Evolutionary conservation across 129 eudicot species (phyloP).

Genomic region (Apium graveolens): DNA sequence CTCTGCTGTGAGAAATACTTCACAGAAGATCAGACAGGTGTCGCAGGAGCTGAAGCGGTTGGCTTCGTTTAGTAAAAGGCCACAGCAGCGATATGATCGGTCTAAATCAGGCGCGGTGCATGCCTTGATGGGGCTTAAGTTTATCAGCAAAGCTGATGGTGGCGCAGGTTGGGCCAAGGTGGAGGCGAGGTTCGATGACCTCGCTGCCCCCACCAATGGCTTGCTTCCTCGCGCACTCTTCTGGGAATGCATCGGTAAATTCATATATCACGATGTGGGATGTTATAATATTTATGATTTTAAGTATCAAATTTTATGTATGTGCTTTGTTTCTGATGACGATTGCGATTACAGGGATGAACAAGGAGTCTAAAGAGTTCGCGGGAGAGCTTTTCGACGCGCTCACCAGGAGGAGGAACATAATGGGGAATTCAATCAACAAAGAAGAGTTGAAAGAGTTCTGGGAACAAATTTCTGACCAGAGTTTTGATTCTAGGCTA

Average conservation of each 20-base stretch:
- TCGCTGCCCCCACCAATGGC: slow-evolving; percentile 40
- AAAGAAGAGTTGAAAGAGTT: slow-evolving; percentile 51
- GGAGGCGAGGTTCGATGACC: slow-evolving; percentile 43
- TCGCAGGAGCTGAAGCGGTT: slow-evolving; percentile 55
- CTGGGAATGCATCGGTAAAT: slow-evolving; percentile 68
- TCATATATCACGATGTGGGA: too few species aligned
- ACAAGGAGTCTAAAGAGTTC: slow-evolving; percentile 52
- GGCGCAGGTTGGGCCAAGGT: slow-evolving; percentile 49
- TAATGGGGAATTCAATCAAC: slow-evolving; percentile 37
- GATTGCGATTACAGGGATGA: slow-evolving; percentile 39
- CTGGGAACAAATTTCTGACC: slow-evolving; percentile 63
- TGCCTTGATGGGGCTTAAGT: slow-evolving; percentile 52
- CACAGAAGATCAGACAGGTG: slow-evolving; percentile 45
- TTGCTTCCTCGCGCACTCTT: slow-evolving; percentile 59
- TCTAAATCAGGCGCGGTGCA: slow-evolving; percentile 45
- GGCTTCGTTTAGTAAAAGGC: slow-evolving; percentile 33
- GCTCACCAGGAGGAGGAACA: slow-evolving; percentile 38
- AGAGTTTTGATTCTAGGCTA: slow-evolving; percentile 74
- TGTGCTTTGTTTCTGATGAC: background rate
- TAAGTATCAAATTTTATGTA: background rate
- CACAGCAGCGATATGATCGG: slow-evolving; percentile 29
- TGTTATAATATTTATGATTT: too few species aligned
- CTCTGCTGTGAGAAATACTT: slow-evolving; percentile 42
- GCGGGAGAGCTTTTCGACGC: slow-evolving; percentile 64
- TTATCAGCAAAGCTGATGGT: slow-evolving; percentile 54